Base-by-base conservation (phyloP, 768 basidiomycete genomes). In the Boletus rex-veris region DNA sequence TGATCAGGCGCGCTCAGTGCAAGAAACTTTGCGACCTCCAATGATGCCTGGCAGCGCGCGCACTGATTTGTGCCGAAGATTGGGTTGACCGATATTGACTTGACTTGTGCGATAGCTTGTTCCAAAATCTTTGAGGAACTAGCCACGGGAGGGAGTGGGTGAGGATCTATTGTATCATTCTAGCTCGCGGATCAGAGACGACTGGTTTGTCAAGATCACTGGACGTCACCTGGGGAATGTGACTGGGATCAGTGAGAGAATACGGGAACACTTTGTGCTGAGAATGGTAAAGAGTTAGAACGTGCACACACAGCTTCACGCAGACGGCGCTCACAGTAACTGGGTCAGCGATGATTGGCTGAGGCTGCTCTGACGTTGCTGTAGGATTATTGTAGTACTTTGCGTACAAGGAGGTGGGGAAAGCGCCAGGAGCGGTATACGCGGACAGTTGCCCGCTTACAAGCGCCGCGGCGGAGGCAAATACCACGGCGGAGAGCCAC, bases 291-390 rank as follows among this genome's bases (percentile, higher is more conserved):
- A 47, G 42, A 35, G 48, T 60, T 18, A 54, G 26, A 19, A 21
- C 7, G 7, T 12, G 0, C 39, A 18, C 10, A 18, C 10, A 62
- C 55, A 52, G 48, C 16, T 33, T 7, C 12, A 35, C n/a, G 18
- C 9, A 45, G 9, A 47, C 7, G 35, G 7, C 6, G 51, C 70
- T 46, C 47, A 87, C 88, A 26, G 78, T 77, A 31, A 88, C 79
- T 9, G 86, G 84, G 64, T 90, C 88, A 14, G 86, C 80, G 36
- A 90, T 78, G 54, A 88, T 77, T n/a, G 88, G 88, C 69, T 90
- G 88, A 4, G 82, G 82, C 64, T 90, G 88, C 1, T 77, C 81
- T 12, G 80, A 79, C 3, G 88, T 90, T 31, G 80, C 84, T 1
- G 86, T 89, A 31, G 88, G 86, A 58, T 78, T 71, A 67, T 88